Percentiles rank a stretch among this genome's conserved stretches.
phyloP scores from a whole-genome alignment of 495 filamentous ascomycete genomes.

The Apiosordaria backusii region DNA sequence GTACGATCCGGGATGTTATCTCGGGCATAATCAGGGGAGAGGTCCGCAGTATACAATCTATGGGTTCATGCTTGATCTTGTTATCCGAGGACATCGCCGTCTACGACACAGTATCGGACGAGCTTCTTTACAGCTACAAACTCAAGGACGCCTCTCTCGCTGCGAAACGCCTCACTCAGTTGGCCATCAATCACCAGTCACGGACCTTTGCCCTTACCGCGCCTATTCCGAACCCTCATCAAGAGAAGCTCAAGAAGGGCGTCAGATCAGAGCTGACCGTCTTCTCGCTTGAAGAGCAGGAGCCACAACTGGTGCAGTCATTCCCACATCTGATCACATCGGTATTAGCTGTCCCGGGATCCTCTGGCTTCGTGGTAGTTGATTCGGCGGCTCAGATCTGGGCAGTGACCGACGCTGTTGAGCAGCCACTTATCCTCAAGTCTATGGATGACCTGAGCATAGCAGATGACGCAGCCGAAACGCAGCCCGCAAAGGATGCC shows the following conservation, averaged over 20 bases:
- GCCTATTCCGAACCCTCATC: conserved; percentile 31
- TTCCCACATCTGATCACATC: conserved; percentile 52
- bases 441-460: conserved; percentile 46
- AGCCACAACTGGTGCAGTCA: conserved; percentile 47
- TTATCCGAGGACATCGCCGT: conserved; percentile 60
- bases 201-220: conserved; percentile 58
- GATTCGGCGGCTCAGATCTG: conserved; percentile 58
- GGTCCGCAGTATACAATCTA: conserved; percentile 54
- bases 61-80: conserved; percentile 59
- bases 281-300: conserved; percentile 47
- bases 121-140: conserved; percentile 50
- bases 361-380: conserved; percentile 58
- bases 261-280: conserved; percentile 50
- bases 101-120: conserved; percentile 63
- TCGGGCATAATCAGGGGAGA: conserved; percentile 53
- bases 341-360: conserved; percentile 48
- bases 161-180: conserved; percentile 49
- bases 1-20: conserved; percentile 50
- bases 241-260: conserved; percentile 27
- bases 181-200: conserved; percentile 56
- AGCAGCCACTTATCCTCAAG: conserved; percentile 48
- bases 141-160: conserved; percentile 30
- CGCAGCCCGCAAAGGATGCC: conserved; percentile 24
- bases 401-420: conserved; percentile 48
- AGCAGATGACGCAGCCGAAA: conserved; percentile 28